A percentile compares a stretch with the other conserved stretches of the same genome.
Evolutionary conservation across 2,329 filamentous ascomycete genomes (phyloP).

Genomic region (Aspergillus ochraceus): DNA sequence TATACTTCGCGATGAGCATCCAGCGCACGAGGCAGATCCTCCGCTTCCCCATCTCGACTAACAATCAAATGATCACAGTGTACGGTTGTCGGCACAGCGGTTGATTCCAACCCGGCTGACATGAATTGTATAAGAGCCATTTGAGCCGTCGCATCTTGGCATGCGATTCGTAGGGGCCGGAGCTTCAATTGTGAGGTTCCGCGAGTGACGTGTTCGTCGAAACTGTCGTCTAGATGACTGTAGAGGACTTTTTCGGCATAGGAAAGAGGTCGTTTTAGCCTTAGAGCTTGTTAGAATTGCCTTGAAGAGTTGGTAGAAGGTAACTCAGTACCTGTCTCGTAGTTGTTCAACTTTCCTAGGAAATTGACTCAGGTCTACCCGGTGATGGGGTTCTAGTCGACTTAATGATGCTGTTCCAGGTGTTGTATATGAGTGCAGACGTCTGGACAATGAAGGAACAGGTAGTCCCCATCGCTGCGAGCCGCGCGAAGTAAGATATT

Average conservation of each 20-base stretch:
- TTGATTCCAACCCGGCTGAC: constrained; percentile 93
- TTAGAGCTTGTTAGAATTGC: constrained; percentile 38
- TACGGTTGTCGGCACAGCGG: constrained; percentile 91
- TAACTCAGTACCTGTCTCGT: too few species aligned
- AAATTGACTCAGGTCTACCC: too few species aligned
- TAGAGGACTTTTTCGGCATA: constrained; percentile 99
- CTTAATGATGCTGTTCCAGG: too few species aligned
- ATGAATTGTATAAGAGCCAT: constrained; percentile 99
- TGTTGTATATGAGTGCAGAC: too few species aligned
- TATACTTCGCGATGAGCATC: constrained; percentile 99
- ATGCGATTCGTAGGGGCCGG: constrained; percentile 94
- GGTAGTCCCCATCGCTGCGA: too few species aligned
- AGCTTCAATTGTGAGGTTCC: constrained; percentile 95
- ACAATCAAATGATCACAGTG: constrained; percentile 99
- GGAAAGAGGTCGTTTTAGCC: constrained; percentile 89
- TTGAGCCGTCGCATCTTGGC: constrained; percentile 98
- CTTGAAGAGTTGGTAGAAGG: too few species aligned
- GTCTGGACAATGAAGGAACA: too few species aligned
- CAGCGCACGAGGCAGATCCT: constrained; percentile 88
- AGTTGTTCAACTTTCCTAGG: too few species aligned
- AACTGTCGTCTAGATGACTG: constrained; percentile 95
- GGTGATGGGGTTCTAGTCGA: too few species aligned
- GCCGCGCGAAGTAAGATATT: too few species aligned
- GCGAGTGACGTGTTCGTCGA: constrained; percentile 93
- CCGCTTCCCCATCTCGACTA: constrained; percentile 86